Conservation (phyloP, 2,329 filamentous ascomycete genomes). For the Epichloe aotearoae region DNA sequence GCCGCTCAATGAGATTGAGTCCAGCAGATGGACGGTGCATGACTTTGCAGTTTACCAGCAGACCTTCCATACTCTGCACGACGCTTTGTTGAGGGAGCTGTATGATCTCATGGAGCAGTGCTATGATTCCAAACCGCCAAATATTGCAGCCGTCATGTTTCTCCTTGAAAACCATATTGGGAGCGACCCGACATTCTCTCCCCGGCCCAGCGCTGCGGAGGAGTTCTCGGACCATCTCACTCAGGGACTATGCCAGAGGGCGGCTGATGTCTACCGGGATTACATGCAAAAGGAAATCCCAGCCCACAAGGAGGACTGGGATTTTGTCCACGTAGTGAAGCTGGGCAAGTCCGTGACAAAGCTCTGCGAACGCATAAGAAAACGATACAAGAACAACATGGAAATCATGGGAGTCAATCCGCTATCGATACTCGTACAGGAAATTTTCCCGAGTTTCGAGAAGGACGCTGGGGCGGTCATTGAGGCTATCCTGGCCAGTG, state of each 20-base stretch:
- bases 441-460: slow-evolving; percentile 81
- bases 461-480: slow-evolving; percentile 80
- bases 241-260: slow-evolving; percentile 60
- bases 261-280: slow-evolving; percentile 64
- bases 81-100: slow-evolving; percentile 72
- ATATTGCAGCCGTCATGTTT: slow-evolving; percentile 66
- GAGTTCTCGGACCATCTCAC: slow-evolving; percentile 60
- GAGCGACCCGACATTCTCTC: slow-evolving; percentile 61
- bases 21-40: slow-evolving; percentile 52
- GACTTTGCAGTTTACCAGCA: slow-evolving; percentile 63
- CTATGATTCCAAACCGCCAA: slow-evolving; percentile 77
- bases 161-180: slow-evolving; percentile 74
- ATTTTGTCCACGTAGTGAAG: slow-evolving; percentile 81
- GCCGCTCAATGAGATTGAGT: slow-evolving; percentile 42
- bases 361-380: slow-evolving; percentile 77
- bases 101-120: slow-evolving; percentile 79
- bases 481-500: slow-evolving; percentile 61
- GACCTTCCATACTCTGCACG: slow-evolving; percentile 61
- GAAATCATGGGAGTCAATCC: slow-evolving; percentile 66
- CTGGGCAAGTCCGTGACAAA: slow-evolving; percentile 78
- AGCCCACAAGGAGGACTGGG: slow-evolving; percentile 68
- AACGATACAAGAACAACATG: slow-evolving; percentile 78
- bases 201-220: slow-evolving; percentile 54
- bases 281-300: slow-evolving; percentile 70
- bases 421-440: slow-evolving; percentile 60